Base-by-base conservation (phyloP, 164 flowering plant genomes). In the Nymphaea colorata region DNA sequence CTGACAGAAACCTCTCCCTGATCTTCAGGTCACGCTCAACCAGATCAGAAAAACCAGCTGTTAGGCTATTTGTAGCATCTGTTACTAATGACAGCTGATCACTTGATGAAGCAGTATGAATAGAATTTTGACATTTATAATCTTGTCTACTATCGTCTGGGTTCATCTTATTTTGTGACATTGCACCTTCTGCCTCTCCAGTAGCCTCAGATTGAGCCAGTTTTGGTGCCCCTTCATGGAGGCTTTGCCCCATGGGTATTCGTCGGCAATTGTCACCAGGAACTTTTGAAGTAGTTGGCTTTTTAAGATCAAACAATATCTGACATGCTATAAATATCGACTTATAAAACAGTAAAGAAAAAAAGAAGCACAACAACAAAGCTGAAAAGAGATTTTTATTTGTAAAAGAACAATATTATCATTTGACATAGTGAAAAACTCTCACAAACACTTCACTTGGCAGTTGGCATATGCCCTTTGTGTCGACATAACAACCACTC, bases 241-340 rank as follows among this genome's bases (percentile, higher is more conserved):
- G 70, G 51, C 44, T 42, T 43, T 74, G 78, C 70, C 73, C 70
- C 59, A 57, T 44, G 4, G 43, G 64, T 57, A 71, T 42, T 42
- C 72, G 36, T 25, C 36, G 4, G 55, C 7, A 66, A 61, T 44
- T 65, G 41, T 69, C 42, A 36, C 43, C 71, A 65, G 16, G 65
- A 47, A 51, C 73, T 25, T 61, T 72, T 42, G 15, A 57, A 73
- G 64, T 64, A 45, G 10, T 59, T 59, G 93, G 84, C 74, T 76
- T 82, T 74, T 76, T 83, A 68, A 91, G 85, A 76, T 78, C 70
- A 64, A 82, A 84, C 64, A 91, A 72, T 53, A 91, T 91, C 61
- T 81, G 82, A 57, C 64, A 17, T 61, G 81, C 97, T 91, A 88
- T 82, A 76, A 61, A 66, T 12, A n/a, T 51, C 59, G 17, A 62